Percentiles rank a stretch among this genome's conserved stretches.
Conservation (phyloP, 805 yeast species). For the Jamesozyma hellenica region DNA sequence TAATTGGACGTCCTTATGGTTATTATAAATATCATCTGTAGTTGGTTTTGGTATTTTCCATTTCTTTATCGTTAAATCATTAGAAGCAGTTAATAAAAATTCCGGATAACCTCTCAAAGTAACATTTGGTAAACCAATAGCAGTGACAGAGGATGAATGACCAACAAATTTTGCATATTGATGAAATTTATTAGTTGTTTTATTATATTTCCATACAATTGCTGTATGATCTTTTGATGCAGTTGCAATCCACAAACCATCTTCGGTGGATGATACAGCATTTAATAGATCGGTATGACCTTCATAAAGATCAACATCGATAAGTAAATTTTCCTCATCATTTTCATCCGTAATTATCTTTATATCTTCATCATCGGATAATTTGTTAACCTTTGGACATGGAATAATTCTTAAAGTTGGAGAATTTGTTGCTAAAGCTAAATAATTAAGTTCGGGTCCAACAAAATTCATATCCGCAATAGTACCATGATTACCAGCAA, state of each 20-base stretch:
- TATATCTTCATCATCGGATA: background rate
- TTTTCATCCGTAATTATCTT: background rate
- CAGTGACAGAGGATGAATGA: slow-evolving; percentile 79
- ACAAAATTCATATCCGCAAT: slow-evolving; percentile 79
- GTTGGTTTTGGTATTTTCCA: slow-evolving; percentile 61
- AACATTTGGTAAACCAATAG: slow-evolving; percentile 62
- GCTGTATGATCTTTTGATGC: slow-evolving; percentile 86
- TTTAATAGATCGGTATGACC: slow-evolving; percentile 85
- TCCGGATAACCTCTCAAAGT: slow-evolving; percentile 40
- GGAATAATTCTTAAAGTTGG: slow-evolving; percentile 74
- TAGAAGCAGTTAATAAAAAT: slow-evolving; percentile 72
- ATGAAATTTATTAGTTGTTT: slow-evolving; percentile 31
- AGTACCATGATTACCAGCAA: slow-evolving; percentile 94
- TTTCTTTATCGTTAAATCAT: slow-evolving; percentile 74
- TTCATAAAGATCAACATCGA: slow-evolving; percentile 54
- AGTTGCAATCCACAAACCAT: slow-evolving; percentile 85
- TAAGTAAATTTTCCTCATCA: slow-evolving; percentile 25
- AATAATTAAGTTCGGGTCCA: slow-evolving; percentile 44
- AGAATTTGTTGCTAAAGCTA: slow-evolving; percentile 90
- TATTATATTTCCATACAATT: slow-evolving; percentile 65
- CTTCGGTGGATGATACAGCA: slow-evolving; percentile 62
- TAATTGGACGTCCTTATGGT: slow-evolving; percentile 16
- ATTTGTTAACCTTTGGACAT: slow-evolving; percentile 5
- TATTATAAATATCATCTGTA: slow-evolving; percentile 3
- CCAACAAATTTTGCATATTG: slow-evolving; percentile 64